A percentile compares a stretch with the other conserved stretches of the same genome.
Conservation (phyloP, 2,329 filamentous ascomycete species). For the Botrytis fabae region DNA sequence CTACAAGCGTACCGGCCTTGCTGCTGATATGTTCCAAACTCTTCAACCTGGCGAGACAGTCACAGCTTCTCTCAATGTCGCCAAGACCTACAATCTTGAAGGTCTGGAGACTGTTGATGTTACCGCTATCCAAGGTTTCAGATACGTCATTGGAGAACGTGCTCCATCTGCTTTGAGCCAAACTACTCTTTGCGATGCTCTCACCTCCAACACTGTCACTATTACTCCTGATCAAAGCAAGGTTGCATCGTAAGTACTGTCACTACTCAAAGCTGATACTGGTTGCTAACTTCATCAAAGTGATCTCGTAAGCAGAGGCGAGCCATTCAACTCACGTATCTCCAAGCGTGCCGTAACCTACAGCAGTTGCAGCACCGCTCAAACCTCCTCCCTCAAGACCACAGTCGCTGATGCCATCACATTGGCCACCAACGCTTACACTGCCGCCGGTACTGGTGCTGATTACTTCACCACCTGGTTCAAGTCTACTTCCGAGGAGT, state of each 20-base stretch:
- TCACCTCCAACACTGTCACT: constrained; percentile 28
- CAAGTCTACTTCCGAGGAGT: constrained; percentile 29
- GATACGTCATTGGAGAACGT: constrained; percentile 29
- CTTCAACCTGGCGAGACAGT: constrained; percentile 31
- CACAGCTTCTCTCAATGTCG: constrained; percentile 31
- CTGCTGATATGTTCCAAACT: constrained; percentile 30
- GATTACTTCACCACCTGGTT: constrained; percentile 35
- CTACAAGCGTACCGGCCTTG: constrained; percentile 29
- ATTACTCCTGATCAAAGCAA: constrained; percentile 32
- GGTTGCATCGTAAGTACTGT: constrained; percentile 28
- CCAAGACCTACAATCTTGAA: constrained; percentile 32
- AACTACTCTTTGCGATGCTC: constrained; percentile 25
- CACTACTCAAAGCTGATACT: background rate
- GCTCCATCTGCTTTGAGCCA: constrained; percentile 26
- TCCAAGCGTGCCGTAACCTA: constrained; percentile 32
- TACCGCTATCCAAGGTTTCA: constrained; percentile 35
- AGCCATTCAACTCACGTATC: constrained; percentile 28
- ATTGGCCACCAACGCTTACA: constrained; percentile 31
- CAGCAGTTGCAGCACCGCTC: constrained; percentile 28
- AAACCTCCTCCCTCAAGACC: constrained; percentile 29
- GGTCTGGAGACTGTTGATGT: constrained; percentile 29
- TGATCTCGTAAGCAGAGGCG: constrained; percentile 27
- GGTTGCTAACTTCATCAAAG: constrained; percentile 20
- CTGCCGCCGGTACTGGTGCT: constrained; percentile 29
- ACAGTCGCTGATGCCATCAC: constrained; percentile 31